Evolutionary conservation across 1,284 basidiomycete genomes (phyloP).

Genomic region (Marasmius sp.): DNA sequence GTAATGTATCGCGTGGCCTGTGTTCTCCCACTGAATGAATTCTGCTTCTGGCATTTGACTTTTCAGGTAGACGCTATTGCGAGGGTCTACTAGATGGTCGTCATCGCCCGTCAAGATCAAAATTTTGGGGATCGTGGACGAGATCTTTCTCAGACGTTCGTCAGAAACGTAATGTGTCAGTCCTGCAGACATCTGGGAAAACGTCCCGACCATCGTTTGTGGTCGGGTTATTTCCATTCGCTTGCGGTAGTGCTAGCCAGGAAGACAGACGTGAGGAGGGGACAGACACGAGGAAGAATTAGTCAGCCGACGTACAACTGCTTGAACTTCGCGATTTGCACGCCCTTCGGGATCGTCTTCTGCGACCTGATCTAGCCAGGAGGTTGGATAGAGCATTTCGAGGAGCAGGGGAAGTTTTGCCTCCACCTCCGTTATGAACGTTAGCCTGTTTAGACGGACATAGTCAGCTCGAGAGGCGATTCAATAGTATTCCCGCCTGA

Average conservation of each 20-base stretch:
- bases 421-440: slow-evolving; percentile 48
- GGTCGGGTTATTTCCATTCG: slow-evolving; percentile 58
- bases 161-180: slow-evolving; percentile 68
- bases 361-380: slow-evolving; percentile 57
- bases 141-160: slow-evolving; percentile 55
- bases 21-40: slow-evolving; percentile 58
- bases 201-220: slow-evolving; percentile 60
- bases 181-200: slow-evolving; percentile 78
- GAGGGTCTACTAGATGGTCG: slow-evolving; percentile 65
- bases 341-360: slow-evolving; percentile 50
- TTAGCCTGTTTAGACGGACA: slow-evolving; percentile 28
- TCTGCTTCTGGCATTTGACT: slow-evolving; percentile 70
- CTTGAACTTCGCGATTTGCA: slow-evolving; percentile 63
- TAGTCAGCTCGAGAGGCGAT: not conserved
- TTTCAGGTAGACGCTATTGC: slow-evolving; percentile 60
- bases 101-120: slow-evolving; percentile 74
- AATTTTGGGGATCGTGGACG: slow-evolving; percentile 53
- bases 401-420: slow-evolving; percentile 54
- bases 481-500: not conserved
- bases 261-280: not conserved
- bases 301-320: slow-evolving; percentile 37
- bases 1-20: slow-evolving; percentile 67
- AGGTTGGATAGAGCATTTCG: slow-evolving; percentile 59
- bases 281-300: not conserved
- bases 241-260: slow-evolving; percentile 45